Conservation (phyloP, 352 stramenopile genomes). For the Phytopythium mirpurense region DNA sequence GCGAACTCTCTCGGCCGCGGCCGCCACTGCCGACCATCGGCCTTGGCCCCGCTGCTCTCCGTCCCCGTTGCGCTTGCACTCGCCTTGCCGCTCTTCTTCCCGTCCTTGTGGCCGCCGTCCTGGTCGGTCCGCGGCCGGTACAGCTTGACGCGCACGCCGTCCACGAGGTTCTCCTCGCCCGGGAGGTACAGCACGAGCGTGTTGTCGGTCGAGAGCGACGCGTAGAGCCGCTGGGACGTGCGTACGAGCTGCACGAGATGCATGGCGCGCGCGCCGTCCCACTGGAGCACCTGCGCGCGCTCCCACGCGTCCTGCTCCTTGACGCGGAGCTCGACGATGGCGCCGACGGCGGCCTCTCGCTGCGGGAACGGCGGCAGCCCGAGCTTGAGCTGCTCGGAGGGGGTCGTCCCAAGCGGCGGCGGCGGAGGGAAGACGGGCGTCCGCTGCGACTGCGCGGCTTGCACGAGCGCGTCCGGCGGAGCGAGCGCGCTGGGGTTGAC, state of each 20-base stretch:
- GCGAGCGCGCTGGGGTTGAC: constrained; percentile 36
- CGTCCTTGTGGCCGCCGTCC: not conserved
- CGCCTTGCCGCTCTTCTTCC: not conserved
- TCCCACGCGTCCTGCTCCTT: constrained; percentile 67
- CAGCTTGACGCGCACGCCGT: constrained; percentile 56
- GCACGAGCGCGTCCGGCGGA: constrained; percentile 32
- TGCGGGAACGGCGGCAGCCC: constrained; percentile 55
- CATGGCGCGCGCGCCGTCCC: constrained; percentile 51
- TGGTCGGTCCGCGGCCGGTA: constrained; percentile 28
- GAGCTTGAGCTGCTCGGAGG: constrained; percentile 15
- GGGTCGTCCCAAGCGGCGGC: constrained; percentile 8
- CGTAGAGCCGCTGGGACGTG: constrained; percentile 55
- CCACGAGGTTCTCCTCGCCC: constrained; percentile 45
- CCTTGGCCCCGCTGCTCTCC: not conserved
- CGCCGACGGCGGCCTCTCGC: constrained; percentile 37
- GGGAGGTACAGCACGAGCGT: constrained; percentile 64
- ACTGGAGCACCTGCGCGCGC: constrained; percentile 66
- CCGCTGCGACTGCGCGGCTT: constrained; percentile 34
- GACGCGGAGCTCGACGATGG: constrained; percentile 70
- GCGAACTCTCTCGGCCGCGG: constrained; percentile 69
- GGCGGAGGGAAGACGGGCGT: constrained; percentile 48
- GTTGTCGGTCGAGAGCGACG: constrained; percentile 47
- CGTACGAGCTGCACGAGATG: constrained; percentile 64
- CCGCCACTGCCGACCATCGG: constrained; percentile 36
- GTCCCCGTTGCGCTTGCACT: not conserved